Evolutionary conservation across 352 stramenopile genomes (phyloP).

Genomic region (Globisporangium echinulatum): DNA sequence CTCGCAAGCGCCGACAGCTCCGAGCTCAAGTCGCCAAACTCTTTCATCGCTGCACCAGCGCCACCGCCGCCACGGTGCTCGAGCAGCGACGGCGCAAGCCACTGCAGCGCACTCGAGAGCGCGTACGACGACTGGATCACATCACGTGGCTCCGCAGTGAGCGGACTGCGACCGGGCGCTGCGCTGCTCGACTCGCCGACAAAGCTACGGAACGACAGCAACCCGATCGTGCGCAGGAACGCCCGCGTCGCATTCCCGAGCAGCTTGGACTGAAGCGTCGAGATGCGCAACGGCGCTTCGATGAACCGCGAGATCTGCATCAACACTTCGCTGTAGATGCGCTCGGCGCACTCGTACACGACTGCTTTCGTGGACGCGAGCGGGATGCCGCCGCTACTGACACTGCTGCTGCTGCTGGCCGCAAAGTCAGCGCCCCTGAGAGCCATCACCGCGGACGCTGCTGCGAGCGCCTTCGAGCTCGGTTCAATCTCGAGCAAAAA

Average conservation of each 20-base stretch:
- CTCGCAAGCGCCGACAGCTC: slow-evolving; percentile 15
- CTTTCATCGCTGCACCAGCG: slow-evolving; percentile 15
- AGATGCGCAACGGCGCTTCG: slow-evolving; percentile 69
- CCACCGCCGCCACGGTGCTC: slow-evolving; percentile 15
- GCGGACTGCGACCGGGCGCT: slow-evolving; percentile 19
- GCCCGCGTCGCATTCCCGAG: slow-evolving; percentile 64
- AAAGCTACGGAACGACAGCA: slow-evolving; percentile 74
- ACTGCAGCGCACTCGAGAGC: slow-evolving; percentile 63
- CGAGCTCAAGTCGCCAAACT: slow-evolving; percentile 35
- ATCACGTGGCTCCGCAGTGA: slow-evolving; percentile 40
- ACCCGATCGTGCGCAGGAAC: slow-evolving; percentile 73
- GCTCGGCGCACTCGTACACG: slow-evolving; percentile 71
- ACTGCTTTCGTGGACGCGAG: slow-evolving; percentile 38
- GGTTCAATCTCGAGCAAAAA: slow-evolving; percentile 83
- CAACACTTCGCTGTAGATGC: slow-evolving; percentile 80
- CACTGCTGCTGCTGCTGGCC: slow-evolving; percentile 4
- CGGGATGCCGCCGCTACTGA: slow-evolving; percentile 16
- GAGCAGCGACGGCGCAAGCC: slow-evolving; percentile 49
- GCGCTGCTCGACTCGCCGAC: slow-evolving; percentile 49
- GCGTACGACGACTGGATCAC: slow-evolving; percentile 70
- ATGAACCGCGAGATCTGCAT: slow-evolving; percentile 81
- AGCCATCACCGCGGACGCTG: slow-evolving; percentile 56
- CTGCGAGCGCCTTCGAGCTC: slow-evolving; percentile 58
- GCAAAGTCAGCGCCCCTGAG: slow-evolving; percentile 32
- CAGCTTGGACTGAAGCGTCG: slow-evolving; percentile 65